Evolutionary conservation across 352 stramenopile genomes (phyloP), one percentile per base, ranked within the genome.

Genomic region (Phytophthora uliginosa): DNA sequence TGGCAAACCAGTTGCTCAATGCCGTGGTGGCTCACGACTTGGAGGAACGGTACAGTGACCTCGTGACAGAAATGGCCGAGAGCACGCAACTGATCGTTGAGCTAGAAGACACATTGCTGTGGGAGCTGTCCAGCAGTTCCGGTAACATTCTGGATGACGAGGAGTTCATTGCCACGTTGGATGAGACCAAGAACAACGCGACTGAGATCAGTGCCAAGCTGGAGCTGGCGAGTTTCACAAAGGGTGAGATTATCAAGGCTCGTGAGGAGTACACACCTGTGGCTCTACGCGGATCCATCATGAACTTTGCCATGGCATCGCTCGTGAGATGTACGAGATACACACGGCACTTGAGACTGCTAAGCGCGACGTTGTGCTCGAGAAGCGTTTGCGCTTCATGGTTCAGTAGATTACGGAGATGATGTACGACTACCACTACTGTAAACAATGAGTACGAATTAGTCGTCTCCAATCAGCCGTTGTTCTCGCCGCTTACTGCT

Each of bases 111-210:
- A 98, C 91, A 6, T 70, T 99, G 38, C 73, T 99, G 10, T 90
- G 94, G 13, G 94, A 98, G 64, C 81, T 99, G 3, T 97, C 90
- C 0, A 95, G 81, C 31, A 96, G 85, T 9, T 92, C 90, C 7
- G 96, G 95, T 13, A 98, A 98, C 69, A 98, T 99, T 31, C 72
- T 99, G 18, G 96, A 99, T 70, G 99, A 99, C 55, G 90, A 98
- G 78, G 95, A 99, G 55, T 80, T 99, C 8, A 98, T 99, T 66
- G 90, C 82, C 18, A 98, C 94, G 24, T 81, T 99, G 12, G 94
- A 98, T 67, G 94, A 98, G 67, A 98, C 95, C 24, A 99, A 99
- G 79, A 98, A 94, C 72, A 98, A 98, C 53, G 91, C 94, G 0
- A 97, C 94, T 0, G 95, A 98, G 63, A 98, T 98, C 48, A 90